phyloP scores from a whole-genome alignment of 1,139 yeast species.

The Debaryomycetaceae sp. region DNA sequence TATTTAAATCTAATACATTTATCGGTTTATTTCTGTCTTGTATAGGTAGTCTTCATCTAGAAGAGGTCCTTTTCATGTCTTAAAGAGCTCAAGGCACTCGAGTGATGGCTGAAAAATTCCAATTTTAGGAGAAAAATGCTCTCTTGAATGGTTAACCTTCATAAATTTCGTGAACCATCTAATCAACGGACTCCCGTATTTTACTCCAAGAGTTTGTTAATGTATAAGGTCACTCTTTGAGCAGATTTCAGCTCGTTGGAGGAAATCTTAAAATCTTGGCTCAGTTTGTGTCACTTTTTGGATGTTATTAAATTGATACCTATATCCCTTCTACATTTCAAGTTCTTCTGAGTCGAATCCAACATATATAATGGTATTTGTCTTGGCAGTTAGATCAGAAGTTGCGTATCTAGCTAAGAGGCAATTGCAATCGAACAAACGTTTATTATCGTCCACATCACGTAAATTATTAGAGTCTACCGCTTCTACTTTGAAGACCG shows the following conservation, averaged over 20 bases:
- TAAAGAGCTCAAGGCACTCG: too few relatives aligned
- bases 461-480: conserved; percentile 11
- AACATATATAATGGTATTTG: conserved; percentile 21
- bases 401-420: conserved; percentile 26
- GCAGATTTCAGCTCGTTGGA: too few relatives aligned
- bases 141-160: too few relatives aligned
- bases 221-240: too few relatives aligned
- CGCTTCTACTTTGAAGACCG: conserved; percentile 6
- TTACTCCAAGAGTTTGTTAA: too few relatives aligned
- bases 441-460: conserved; percentile 12
- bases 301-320: background rate
- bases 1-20: conserved; percentile 8
- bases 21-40: conserved; percentile 6
- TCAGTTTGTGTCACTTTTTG: background rate
- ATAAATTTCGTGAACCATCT: too few relatives aligned
- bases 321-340: background rate
- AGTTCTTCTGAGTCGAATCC: background rate
- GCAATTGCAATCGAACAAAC: conserved; percentile 16
- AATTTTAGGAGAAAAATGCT: too few relatives aligned
- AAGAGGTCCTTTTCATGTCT: too few relatives aligned
- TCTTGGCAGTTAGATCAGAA: conserved; percentile 30
- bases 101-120: too few relatives aligned
- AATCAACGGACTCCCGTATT: too few relatives aligned
- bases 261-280: too few relatives aligned
- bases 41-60: too few relatives aligned